phyloP scores from a whole-genome alignment of 495 filamentous ascomycete genomes.

The Penicillium pancosmium region DNA sequence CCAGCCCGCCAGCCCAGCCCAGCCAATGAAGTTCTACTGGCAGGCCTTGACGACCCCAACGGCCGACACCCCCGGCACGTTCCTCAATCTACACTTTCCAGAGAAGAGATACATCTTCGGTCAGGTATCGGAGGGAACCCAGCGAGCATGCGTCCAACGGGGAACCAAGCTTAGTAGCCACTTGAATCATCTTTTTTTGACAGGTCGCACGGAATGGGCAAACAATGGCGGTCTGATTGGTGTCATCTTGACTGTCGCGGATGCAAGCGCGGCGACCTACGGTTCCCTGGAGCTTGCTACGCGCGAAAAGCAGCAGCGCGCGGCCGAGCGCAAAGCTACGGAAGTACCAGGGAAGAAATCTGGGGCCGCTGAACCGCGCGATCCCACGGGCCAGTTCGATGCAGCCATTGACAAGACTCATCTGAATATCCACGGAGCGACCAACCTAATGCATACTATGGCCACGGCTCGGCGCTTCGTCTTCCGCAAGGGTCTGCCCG shows the following conservation, averaged over 20 bases:
- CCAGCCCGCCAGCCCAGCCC: conserved; percentile 1
- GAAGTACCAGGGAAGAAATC: conserved; percentile 17
- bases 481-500: conserved; percentile 79
- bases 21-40: conserved; percentile 68
- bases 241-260: conserved; percentile 79
- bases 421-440: conserved; percentile 74
- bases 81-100: conserved; percentile 74
- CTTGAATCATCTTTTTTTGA: conserved; percentile 76
- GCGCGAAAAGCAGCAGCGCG: conserved; percentile 30
- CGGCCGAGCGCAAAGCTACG: conserved; percentile 19
- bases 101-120: conserved; percentile 87
- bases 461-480: conserved; percentile 85
- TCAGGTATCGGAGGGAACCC: conserved; percentile 78
- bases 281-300: conserved; percentile 32
- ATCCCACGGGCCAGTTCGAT: neutral
- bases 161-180: conserved; percentile 57
- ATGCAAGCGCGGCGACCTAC: conserved; percentile 46
- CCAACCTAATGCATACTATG: conserved; percentile 75
- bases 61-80: conserved; percentile 83
- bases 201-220: conserved; percentile 73
- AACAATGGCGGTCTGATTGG: conserved; percentile 82
- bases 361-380: conserved; percentile 3
- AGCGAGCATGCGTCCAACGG: conserved; percentile 72
- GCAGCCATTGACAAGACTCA: conserved; percentile 14
- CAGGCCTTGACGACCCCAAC: conserved; percentile 83